Evolutionary conservation across 129 eudicot species (phyloP), one percentile per base, ranked within the genome.

Genomic region (Tanacetum coccineum): DNA sequence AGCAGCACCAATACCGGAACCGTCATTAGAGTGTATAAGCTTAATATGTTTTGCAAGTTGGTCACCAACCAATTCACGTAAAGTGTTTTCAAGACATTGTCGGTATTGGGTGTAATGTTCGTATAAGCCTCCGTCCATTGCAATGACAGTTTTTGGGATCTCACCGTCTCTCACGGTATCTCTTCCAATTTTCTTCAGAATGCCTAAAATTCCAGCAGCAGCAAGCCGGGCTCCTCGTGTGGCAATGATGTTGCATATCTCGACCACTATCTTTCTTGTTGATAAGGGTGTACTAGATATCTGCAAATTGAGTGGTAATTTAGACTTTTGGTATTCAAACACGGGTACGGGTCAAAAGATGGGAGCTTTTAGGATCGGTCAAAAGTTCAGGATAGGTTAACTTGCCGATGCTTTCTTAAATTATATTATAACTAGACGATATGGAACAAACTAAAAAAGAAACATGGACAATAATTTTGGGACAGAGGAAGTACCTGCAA

Each of bases 211-310:
- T 22, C 98, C 96, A 2, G 96, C 87, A 0, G 98, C 95, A 1
- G 96, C 95, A 0, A 93, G 87, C 95, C 96, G n/a, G n/a, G n/a
- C n/a, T 6, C 96, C 98, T 59, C 98, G 95, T 9, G 96, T 82
- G 60, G 96, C 84, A 3, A 93, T 57, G 9, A 86, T 82, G 71
- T 86, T 77, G 83, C 95, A 86, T 21, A 93, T 76, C 81, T 86
- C 87, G 13, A 84, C 89, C 71, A 93, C 87, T 7, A 86, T 74
- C 66, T 78, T 87, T 79, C 95, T 86, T 50, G 84, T 82, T 70
- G 79, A 78, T 51, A 88, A 69, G 18, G 87, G 57, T 36, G 90
- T 78, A 48, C 70, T 56, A 1, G 83, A 54, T 78, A 88, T 82
- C 98, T 88, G 79, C 36, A 75, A n/a, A 54, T 69, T 40, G 18